Conservation (phyloP, 75 land plant genomes). For the Sequoia sempervirens region DNA sequence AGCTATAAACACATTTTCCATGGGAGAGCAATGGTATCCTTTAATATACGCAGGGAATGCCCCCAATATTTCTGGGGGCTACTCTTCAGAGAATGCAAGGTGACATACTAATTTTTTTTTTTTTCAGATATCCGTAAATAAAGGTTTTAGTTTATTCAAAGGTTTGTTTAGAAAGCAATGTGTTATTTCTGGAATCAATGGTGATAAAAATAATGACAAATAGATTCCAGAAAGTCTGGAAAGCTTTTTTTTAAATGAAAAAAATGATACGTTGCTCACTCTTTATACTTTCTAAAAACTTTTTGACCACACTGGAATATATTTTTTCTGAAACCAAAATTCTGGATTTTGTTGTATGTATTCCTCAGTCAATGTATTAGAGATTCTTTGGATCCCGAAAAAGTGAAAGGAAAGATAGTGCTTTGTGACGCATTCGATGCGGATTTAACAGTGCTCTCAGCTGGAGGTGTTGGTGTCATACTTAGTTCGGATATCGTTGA, state of each 20-base stretch:
- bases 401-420: constrained; percentile 32
- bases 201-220: background rate
- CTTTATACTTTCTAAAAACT: background rate
- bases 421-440: constrained; percentile 8
- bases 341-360: background rate
- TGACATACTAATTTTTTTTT: background rate
- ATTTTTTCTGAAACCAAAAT: background rate
- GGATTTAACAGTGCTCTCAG: constrained; percentile 6
- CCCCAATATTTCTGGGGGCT: background rate
- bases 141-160: background rate
- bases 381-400: constrained; percentile 15
- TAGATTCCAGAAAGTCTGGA: too few species aligned
- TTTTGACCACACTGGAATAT: background rate
- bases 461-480: constrained; percentile 33
- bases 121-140: background rate
- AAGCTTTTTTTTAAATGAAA: too few species aligned
- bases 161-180: background rate
- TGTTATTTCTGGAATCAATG: background rate
- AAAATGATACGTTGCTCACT: too few species aligned
- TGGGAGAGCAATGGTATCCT: background rate
- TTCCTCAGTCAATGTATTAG: background rate
- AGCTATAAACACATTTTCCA: background rate
- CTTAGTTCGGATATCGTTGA: background rate
- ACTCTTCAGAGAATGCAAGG: background rate
- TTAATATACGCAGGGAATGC: constrained; percentile 10